Evolutionary conservation across 2,329 filamentous ascomycete species (phyloP).

Genomic region (Nectriaceae sp.): DNA sequence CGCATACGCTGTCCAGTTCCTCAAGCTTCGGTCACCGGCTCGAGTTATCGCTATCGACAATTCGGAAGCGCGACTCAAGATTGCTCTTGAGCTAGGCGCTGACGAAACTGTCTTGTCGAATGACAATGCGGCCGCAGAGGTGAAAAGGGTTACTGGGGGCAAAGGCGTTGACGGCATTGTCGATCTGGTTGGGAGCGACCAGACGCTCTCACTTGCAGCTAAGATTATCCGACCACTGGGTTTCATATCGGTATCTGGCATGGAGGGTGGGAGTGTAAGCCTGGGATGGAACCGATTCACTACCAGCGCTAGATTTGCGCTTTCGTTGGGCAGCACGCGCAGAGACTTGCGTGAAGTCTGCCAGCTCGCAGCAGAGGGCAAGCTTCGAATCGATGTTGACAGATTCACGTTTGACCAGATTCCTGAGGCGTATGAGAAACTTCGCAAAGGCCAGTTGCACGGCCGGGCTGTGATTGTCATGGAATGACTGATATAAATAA

Average conservation of each 20-base stretch:
- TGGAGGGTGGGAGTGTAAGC: not conserved
- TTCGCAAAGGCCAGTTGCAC: not conserved
- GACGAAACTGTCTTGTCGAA: not conserved
- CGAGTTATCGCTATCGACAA: not conserved
- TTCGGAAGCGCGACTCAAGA: not conserved
- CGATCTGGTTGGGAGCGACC: not conserved
- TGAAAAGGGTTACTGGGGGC: not conserved
- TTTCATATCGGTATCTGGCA: not conserved
- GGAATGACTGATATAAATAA: no score
- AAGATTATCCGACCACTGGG: not conserved
- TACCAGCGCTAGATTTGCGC: not conserved
- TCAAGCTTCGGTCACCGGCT: not conserved
- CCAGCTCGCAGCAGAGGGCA: not conserved
- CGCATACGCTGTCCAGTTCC: not conserved
- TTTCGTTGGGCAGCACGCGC: not conserved
- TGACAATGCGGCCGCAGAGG: not conserved
- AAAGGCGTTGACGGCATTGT: not conserved
- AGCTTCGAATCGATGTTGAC: not conserved
- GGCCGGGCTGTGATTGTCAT: not conserved
- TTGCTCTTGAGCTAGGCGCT: not conserved
- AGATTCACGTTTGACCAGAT: not conserved
- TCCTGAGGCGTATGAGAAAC: not conserved
- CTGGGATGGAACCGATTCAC: not conserved
- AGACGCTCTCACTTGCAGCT: not conserved
- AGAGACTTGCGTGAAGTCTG: not conserved